A percentile compares a stretch with the other conserved stretches of the same genome.
phyloP scores from a whole-genome alignment of 257 asterid species.

The Agastache rugosa region DNA sequence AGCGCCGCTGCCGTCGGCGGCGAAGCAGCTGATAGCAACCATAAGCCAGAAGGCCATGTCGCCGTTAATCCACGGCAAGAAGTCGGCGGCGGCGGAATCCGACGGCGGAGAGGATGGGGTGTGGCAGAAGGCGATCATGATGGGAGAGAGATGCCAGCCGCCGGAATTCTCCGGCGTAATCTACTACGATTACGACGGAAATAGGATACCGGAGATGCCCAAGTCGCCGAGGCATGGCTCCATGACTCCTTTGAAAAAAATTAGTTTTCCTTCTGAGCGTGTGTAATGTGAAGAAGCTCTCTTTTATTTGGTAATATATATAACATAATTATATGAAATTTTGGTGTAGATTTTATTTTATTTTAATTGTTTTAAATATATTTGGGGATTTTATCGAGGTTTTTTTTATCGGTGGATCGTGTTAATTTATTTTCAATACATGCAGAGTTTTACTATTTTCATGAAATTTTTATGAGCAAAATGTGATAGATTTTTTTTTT shows the following conservation, averaged over 20 bases:
- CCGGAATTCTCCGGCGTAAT: slow-evolving; percentile 81
- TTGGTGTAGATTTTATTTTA: not conserved
- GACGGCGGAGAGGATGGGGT: slow-evolving; percentile 51
- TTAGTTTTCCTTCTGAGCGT: slow-evolving; percentile 36
- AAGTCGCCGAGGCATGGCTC: slow-evolving; percentile 67
- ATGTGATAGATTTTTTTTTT: too few species aligned
- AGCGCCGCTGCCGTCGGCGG: slow-evolving; percentile 40
- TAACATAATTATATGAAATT: slow-evolving; percentile 1
- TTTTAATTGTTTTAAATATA: not conserved
- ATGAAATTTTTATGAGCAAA: too few species aligned
- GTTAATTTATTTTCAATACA: not conserved
- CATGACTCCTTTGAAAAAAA: slow-evolving; percentile 48
- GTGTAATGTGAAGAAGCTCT: not conserved
- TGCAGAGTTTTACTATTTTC: too few species aligned
- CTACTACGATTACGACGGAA: slow-evolving; percentile 72
- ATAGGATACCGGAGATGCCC: slow-evolving; percentile 74
- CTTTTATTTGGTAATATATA: slow-evolving; percentile 9
- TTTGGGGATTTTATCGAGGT: not conserved
- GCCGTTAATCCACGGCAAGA: slow-evolving; percentile 36
- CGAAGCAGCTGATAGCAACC: slow-evolving; percentile 46
- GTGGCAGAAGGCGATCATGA: slow-evolving; percentile 85
- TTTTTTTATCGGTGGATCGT: not conserved
- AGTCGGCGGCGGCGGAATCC: slow-evolving; percentile 16
- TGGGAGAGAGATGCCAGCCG: slow-evolving; percentile 88
- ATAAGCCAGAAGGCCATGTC: slow-evolving; percentile 44